A percentile compares a stretch with the other conserved stretches of the same genome.
phyloP scores from a whole-genome alignment of 441 rosid species.

The Adansonia gregorii region DNA sequence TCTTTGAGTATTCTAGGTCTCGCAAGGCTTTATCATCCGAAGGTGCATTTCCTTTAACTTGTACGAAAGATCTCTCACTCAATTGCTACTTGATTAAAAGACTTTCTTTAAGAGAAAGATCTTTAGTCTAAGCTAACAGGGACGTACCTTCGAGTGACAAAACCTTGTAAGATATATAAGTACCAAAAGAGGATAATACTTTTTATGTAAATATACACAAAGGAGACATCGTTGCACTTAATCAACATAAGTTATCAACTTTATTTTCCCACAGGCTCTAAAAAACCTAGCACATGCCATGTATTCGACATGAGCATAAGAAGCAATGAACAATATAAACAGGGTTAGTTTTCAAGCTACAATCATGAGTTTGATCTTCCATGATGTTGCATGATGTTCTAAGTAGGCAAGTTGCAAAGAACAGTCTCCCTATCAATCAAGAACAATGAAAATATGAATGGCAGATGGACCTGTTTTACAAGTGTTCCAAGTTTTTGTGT shows the following conservation, averaged over 20 bases:
- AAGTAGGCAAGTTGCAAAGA: neutral
- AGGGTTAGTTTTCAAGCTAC: conserved; percentile 8
- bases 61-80: no score
- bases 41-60: no score
- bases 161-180: no score
- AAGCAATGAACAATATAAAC: conserved; percentile 8
- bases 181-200: no score
- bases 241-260: neutral
- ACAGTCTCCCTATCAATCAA: neutral
- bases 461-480: conserved; percentile 8
- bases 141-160: no score
- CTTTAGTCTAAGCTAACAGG: no score
- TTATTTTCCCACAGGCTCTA: neutral
- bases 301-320: neutral
- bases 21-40: no score
- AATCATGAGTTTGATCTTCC: conserved; percentile 17
- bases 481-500: neutral
- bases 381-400: conserved; percentile 19
- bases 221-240: no score
- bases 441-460: neutral
- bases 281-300: conserved; percentile 19
- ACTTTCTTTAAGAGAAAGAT: no score
- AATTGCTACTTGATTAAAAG: no score
- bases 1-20: no score
- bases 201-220: no score